Evolutionary conservation across 208 protist species (phyloP).

Genomic region (Naegleria lovaniensis): DNA sequence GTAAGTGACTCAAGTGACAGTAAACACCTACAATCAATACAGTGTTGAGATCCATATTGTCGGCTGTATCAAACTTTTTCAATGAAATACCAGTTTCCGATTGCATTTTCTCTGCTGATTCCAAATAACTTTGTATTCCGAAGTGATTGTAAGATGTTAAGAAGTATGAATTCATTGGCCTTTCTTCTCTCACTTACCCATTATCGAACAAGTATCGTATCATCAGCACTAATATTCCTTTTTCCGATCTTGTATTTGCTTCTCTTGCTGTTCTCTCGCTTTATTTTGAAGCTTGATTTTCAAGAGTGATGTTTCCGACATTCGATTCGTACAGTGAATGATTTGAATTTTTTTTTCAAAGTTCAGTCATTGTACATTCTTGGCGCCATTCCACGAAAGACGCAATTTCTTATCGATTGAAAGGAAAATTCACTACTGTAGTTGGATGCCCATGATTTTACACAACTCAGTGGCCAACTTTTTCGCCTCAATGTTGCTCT

Average conservation of each 20-base stretch:
- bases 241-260: conserved; percentile 56
- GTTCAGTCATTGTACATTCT: too few relatives aligned
- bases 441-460: background rate
- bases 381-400: too few relatives aligned
- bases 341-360: background rate
- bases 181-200: conserved; percentile 59
- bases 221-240: conserved; percentile 65
- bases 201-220: conserved; percentile 72
- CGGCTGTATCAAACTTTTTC: conserved; percentile 58
- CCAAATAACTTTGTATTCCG: background rate
- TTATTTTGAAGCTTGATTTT: conserved; percentile 61
- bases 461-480: background rate
- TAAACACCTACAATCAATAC: conserved; percentile 34
- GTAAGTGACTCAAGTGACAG: background rate
- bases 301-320: background rate
- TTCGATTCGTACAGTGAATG: background rate
- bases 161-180: conserved; percentile 17
- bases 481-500: background rate
- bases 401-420: too few relatives aligned
- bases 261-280: conserved; percentile 69
- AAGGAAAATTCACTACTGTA: background rate
- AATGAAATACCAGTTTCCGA: conserved; percentile 67
- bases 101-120: conserved; percentile 61
- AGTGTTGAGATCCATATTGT: conserved; percentile 76
- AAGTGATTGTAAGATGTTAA: background rate